Conservation (phyloP, 2,329 filamentous ascomycete species). For the Pyrenophora teres region DNA sequence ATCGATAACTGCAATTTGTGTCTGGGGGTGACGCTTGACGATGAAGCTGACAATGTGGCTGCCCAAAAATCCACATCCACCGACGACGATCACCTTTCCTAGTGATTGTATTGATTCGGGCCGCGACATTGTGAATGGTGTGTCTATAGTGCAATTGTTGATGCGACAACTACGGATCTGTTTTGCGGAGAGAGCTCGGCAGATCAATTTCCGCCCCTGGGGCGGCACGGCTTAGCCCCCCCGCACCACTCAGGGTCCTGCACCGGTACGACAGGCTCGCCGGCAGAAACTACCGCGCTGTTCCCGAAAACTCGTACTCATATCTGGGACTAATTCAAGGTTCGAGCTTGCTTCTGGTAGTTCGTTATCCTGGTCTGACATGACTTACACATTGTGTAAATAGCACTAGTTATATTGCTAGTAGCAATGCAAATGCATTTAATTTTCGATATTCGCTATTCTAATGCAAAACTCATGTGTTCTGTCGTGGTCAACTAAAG, state of each 20-base stretch:
- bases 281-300: not conserved
- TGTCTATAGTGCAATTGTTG: constrained; percentile 12
- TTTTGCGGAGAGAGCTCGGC: constrained; percentile 27
- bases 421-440: not conserved
- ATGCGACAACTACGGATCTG: constrained; percentile 14
- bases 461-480: too few relatives aligned
- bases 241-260: constrained; percentile 19
- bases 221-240: constrained; percentile 16
- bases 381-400: too few relatives aligned
- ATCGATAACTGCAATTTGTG: constrained; percentile 55
- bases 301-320: not conserved
- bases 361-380: too few relatives aligned
- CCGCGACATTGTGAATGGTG: constrained; percentile 22
- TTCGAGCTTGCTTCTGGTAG: too few relatives aligned
- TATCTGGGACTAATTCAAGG: too few relatives aligned
- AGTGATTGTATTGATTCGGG: constrained; percentile 38
- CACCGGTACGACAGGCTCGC: not conserved
- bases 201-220: constrained; percentile 17
- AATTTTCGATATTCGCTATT: not conserved
- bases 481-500: not conserved
- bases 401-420: too few relatives aligned
- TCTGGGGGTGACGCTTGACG: constrained; percentile 47
- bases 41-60: constrained; percentile 57
- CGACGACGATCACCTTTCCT: constrained; percentile 55
- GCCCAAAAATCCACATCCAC: constrained; percentile 59